A percentile compares a stretch with the other conserved stretches of the same genome.
Evolutionary conservation across 768 basidiomycete genomes (phyloP).

Genomic region (Pleurotus citrinopileatus): DNA sequence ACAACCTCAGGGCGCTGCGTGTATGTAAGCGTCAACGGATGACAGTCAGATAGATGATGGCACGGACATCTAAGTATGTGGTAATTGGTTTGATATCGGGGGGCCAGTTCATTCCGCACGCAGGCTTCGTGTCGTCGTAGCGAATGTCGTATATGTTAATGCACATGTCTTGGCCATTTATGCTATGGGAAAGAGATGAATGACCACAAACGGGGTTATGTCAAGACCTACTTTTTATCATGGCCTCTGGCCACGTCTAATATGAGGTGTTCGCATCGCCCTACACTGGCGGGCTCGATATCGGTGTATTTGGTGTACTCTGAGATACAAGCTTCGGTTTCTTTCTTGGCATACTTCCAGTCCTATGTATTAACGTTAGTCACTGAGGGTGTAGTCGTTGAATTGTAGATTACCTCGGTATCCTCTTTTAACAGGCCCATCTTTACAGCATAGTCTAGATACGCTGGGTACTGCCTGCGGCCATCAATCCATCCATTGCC

Average conservation of each 20-base stretch:
- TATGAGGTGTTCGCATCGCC: conserved; percentile 60
- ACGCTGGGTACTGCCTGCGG: conserved; percentile 83
- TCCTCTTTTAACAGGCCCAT: conserved; percentile 74
- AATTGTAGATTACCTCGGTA: conserved; percentile 48
- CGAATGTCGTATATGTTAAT: conserved; percentile 96
- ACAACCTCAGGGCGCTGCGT: conserved; percentile 78
- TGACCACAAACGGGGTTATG: neutral
- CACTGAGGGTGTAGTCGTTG: neutral
- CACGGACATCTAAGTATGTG: conserved; percentile 74
- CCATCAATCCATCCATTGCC: conserved; percentile 99
- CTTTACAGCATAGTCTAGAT: conserved; percentile 81
- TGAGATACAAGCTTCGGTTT: conserved; percentile 58
- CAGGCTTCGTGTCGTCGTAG: conserved; percentile 78
- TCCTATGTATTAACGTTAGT: conserved; percentile 33
- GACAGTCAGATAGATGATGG: conserved; percentile 2
- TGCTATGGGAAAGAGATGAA: conserved; percentile 34
- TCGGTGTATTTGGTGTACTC: conserved; percentile 33
- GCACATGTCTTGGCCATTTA: conserved; percentile 71
- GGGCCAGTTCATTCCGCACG: conserved; percentile 99
- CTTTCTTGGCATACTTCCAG: conserved; percentile 56
- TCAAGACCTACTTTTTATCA: conserved; percentile 33
- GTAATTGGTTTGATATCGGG: conserved; percentile 77
- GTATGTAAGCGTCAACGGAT: conserved; percentile 8
- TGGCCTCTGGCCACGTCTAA: conserved; percentile 37
- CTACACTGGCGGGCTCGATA: conserved; percentile 51